These are phyloP conservation scores for Clathrus columnatus DNA, from an alignment of 768 basidiomycete species.

Conservation along the genomic window DNA sequence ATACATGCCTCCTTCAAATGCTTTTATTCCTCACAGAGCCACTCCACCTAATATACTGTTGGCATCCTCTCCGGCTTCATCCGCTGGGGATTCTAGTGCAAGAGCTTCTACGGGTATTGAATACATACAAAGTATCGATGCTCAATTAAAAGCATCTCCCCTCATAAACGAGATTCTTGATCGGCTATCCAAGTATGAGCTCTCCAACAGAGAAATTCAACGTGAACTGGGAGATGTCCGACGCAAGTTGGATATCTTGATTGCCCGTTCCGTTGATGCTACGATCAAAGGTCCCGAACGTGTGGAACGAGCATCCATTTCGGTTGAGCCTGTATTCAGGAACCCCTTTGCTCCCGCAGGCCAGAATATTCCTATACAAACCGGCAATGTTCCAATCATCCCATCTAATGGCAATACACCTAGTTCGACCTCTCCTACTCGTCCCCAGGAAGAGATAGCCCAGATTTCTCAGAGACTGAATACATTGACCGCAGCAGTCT, in stretches of 20 bases:
- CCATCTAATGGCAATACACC: conserved; percentile 63
- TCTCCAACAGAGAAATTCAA: conserved; percentile 60
- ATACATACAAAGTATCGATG: conserved; percentile 47
- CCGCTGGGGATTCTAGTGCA: conserved; percentile 65
- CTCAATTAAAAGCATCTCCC: conserved; percentile 68
- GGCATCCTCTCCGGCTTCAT: conserved; percentile 69
- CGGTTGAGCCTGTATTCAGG: conserved; percentile 65
- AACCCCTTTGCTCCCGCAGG: conserved; percentile 57
- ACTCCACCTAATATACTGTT: conserved; percentile 36
- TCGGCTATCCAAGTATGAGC: conserved; percentile 64
- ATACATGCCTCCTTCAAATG: conserved; percentile 28
- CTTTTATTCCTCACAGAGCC: conserved; percentile 24
- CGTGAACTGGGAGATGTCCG: conserved; percentile 65
- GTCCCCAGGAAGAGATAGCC: conserved; percentile 52
- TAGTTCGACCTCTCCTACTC: conserved; percentile 48
- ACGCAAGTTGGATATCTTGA: conserved; percentile 66
- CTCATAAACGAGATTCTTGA: conserved; percentile 69
- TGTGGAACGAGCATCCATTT: conserved; percentile 17
- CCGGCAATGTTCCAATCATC: conserved; percentile 17
- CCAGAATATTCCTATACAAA: background rate
- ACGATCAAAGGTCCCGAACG: conserved; percentile 11
- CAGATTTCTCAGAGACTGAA: conserved; percentile 72
- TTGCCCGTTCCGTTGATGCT: conserved; percentile 51
- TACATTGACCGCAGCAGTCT: conserved; percentile 75
- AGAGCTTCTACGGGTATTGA: conserved; percentile 40